Evolutionary conservation across 1,139 yeast genomes (phyloP), one percentile per base, ranked within the genome.

Genomic region (Yamadazyma epiphylla): DNA sequence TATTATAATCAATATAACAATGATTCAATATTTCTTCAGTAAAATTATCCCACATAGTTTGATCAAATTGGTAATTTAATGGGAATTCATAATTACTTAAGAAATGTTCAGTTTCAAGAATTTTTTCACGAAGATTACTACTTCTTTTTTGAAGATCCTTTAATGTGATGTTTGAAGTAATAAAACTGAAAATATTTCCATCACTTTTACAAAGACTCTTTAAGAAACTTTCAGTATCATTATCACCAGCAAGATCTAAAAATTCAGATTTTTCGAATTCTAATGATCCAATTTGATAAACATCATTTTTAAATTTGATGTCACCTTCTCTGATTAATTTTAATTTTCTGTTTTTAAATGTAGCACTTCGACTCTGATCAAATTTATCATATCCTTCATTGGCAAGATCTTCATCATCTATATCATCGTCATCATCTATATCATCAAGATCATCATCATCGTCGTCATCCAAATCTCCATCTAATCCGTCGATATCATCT

Each of bases 261-360:
- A 66, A 64, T 27, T 68, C 74, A 10, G 70, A 53, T 42, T 70
- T 72, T 44, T 74, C 80, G 51, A 74, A 74, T 41, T 71, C 78
- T 26, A 73, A 49, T 4, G 78, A 70, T 3, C 80, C 79, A 25
- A 74, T 72, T 36, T 70, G 69, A 48, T 70, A 72, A n/a, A 64
- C 63, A 31, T 57, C 59, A 12, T 50, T 48, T 22, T 51, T 39
- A 28, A 43, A 33, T 19, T 30, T 35, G 23, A 43, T 39, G 25
- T 43, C 45, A 4, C 42, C 39, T 25, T 43, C 41, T 19, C 31
- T 38, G 21, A 40, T 14, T 4, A 35, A 36, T 9, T 27, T 32
- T 3, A 32, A 16, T 21, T 30, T 36, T 15, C 38, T 24, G 13
- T 38, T 35, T 13, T 29, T 24, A 12, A 17, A 6, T 11, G 15